These are phyloP conservation scores for Viridothelium virens DNA, from an alignment of 495 filamentous ascomycete species.

Conservation along the genomic window DNA sequence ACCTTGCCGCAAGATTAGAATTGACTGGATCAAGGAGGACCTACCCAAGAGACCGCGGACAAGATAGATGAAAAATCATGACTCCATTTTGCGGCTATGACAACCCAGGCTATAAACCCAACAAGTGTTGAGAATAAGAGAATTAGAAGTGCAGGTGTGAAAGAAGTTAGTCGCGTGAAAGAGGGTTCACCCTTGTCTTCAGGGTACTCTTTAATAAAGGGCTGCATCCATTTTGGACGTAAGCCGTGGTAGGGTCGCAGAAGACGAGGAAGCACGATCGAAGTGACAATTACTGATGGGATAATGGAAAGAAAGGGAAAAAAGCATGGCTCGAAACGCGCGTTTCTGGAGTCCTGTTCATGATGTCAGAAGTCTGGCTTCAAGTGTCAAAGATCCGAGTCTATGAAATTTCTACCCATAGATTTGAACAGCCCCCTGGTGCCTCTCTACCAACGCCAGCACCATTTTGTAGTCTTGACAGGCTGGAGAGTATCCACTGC, in stretches of 20 bases:
- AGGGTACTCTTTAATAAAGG: conserved; percentile 22
- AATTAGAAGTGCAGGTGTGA: not conserved
- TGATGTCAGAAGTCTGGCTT: conserved; percentile 13
- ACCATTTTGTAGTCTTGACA: not conserved
- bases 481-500: not conserved
- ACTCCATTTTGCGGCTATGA: not conserved
- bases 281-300: conserved; percentile 16
- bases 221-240: conserved; percentile 19
- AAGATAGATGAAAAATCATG: conserved; percentile 11
- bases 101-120: conserved; percentile 15
- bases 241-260: conserved; percentile 8
- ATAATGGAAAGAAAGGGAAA: conserved; percentile 16
- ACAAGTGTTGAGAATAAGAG: conserved; percentile 9
- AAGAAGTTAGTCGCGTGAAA: conserved; percentile 8
- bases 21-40: not conserved
- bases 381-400: not conserved
- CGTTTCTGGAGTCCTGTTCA: conserved; percentile 19
- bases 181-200: not conserved
- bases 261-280: conserved; percentile 16
- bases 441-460: not conserved
- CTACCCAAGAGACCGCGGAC: conserved; percentile 19
- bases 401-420: too few species aligned
- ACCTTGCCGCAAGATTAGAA: not conserved
- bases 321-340: conserved; percentile 23
- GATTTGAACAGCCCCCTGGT: too few species aligned